A percentile compares a stretch with the other conserved stretches of the same genome.
These are phyloP conservation scores for Fusarium pseudograminearum DNA, from an alignment of 2,329 filamentous ascomycete species.

Conservation along the genomic window DNA sequence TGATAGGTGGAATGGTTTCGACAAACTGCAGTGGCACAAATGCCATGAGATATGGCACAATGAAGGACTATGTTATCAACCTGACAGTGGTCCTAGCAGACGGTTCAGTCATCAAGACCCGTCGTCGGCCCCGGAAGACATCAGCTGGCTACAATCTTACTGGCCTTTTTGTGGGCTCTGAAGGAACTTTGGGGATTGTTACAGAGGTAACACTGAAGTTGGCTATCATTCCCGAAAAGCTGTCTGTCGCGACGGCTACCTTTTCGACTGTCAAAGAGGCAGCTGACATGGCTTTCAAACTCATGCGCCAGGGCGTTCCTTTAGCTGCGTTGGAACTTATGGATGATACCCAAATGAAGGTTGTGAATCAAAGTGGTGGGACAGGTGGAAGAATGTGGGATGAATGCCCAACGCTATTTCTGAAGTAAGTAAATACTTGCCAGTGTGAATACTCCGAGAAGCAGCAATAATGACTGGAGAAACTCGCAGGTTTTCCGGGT, in stretches of 20 bases:
- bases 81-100: slow-evolving; percentile 78
- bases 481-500: slow-evolving; percentile 68
- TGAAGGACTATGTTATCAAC: slow-evolving; percentile 81
- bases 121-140: slow-evolving; percentile 74
- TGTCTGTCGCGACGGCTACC: slow-evolving; percentile 72
- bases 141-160: slow-evolving; percentile 80
- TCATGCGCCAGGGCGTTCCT: slow-evolving; percentile 74
- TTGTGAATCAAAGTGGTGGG: slow-evolving; percentile 73
- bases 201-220: slow-evolving; percentile 78
- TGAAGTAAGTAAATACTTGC: slow-evolving; percentile 62
- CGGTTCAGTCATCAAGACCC: slow-evolving; percentile 74
- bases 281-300: slow-evolving; percentile 70
- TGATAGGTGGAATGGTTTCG: slow-evolving; percentile 71
- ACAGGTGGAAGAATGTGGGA: slow-evolving; percentile 71
- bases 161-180: slow-evolving; percentile 75
- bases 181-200: slow-evolving; percentile 77
- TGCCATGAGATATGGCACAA: slow-evolving; percentile 75
- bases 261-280: slow-evolving; percentile 71
- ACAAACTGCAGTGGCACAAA: slow-evolving; percentile 75
- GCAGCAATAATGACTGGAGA: neutral
- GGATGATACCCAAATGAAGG: slow-evolving; percentile 74
- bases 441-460: neutral
- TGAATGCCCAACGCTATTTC: slow-evolving; percentile 77
- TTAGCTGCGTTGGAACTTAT: slow-evolving; percentile 75
- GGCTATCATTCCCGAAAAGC: slow-evolving; percentile 71